Base-by-base conservation (phyloP, 352 stramenopile species). In the Pythium apleroticum region DNA sequence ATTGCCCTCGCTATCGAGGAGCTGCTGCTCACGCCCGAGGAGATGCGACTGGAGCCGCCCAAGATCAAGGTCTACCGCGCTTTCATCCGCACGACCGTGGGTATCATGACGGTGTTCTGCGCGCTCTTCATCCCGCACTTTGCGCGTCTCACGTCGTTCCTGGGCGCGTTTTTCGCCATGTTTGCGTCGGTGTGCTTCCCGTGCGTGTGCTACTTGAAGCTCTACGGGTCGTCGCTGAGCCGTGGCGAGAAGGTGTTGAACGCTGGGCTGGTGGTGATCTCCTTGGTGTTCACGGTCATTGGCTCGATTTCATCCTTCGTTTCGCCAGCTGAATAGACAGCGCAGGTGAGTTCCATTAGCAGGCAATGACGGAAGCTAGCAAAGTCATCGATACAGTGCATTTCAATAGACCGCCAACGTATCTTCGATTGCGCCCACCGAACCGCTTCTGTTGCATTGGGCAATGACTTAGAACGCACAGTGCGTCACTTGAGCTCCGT, bases 101-200 rank as follows among this genome's bases (percentile, higher is more conserved):
- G 77, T 15, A 63, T 86, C 46, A 46, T 53, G 14, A 72, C 83
- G 24, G 58, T 95, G 49, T 77, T 86, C 49, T 84, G 82, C 35
- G 86, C 81, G 28, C 64, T 95, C 27, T 90, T 82, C 46, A 78
- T 96, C 56, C 88, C 88, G 33, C 80, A 93, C 60, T 96, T 96
- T 68, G 88, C 86, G 14, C 84, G 83, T 22, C 74, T 95, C 41
- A 94, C 84, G 57, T 91, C 83, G 20, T 95, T 96, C 61, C 67
- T 95, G 19, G 88, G 88, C 17, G 81, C 88, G 22, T 94, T 95
- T 63, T 96, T 93, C 60, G 83, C 86, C 48, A 93, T 93, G 81
- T 71, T 93, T 24, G 84, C 88, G 28, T 90, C 80, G 6, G 74
- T 93, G n/a, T 90, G 91, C 65, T 78, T 95, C 49, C 88, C 88